These are phyloP conservation scores for Lichtheimia corymbifera DNA, from an alignment of 371 early-diverging fungal species.

Conservation along the genomic window DNA sequence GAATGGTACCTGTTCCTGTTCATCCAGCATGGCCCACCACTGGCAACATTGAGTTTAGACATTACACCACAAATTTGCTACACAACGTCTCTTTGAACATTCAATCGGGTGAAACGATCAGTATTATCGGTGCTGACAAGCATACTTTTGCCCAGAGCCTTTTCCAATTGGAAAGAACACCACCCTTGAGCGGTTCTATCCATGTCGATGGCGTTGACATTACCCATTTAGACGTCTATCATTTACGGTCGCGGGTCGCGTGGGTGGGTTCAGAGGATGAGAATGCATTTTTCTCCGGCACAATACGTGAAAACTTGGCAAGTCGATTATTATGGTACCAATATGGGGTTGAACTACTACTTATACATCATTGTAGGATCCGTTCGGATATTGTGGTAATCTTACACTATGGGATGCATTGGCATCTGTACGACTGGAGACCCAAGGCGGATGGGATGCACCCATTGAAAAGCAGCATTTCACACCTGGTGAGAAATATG, in stretches of 20 bases:
- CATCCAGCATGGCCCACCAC: background rate
- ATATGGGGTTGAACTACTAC: background rate
- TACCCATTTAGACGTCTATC: constrained; percentile 69
- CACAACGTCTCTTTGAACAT: constrained; percentile 49
- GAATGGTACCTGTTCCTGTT: too few species aligned
- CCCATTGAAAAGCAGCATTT: constrained; percentile 75
- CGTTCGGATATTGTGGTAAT: constrained; percentile 70
- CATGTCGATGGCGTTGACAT: constrained; percentile 87
- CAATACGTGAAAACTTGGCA: constrained; percentile 60
- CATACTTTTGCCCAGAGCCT: constrained; percentile 82
- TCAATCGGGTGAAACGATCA: constrained; percentile 76
- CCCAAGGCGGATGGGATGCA: constrained; percentile 66
- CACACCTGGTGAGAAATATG: constrained; percentile 81
- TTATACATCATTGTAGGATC: constrained; percentile 54
- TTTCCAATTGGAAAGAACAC: constrained; percentile 79
- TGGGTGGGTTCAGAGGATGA: constrained; percentile 90
- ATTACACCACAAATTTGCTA: background rate
- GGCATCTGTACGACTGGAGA: constrained; percentile 73
- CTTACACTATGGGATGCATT: constrained; percentile 85
- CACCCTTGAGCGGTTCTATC: constrained; percentile 66
- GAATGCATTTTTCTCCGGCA: constrained; percentile 88
- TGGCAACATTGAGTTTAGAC: background rate
- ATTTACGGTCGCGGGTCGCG: constrained; percentile 72
- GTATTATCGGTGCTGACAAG: constrained; percentile 92
- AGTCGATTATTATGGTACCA: background rate